phyloP scores from a whole-genome alignment of 305 asterid genomes.

The Fraxinus dipetala region DNA sequence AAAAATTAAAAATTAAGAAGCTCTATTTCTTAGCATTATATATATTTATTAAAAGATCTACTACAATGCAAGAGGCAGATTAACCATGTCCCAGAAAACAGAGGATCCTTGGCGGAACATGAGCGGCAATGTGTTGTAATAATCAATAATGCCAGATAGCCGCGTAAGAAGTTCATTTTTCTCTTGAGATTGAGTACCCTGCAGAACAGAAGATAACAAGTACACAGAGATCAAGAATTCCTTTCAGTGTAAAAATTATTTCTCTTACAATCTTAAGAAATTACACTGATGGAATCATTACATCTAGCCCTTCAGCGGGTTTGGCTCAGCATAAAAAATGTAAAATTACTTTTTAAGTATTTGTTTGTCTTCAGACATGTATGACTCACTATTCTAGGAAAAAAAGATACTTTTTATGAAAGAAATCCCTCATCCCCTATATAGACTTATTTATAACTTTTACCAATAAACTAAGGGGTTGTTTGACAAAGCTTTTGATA shows the following conservation, averaged over 20 bases:
- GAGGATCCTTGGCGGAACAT: conserved; percentile 78
- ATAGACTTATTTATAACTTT: not conserved
- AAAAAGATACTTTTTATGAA: not conserved
- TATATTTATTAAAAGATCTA: not conserved
- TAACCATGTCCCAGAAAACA: conserved; percentile 66
- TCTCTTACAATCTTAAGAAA: not conserved
- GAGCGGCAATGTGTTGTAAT: conserved; percentile 49
- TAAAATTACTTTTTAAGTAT: not conserved
- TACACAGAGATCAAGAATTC: not conserved
- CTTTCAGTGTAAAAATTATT: not conserved
- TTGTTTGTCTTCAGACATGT: not conserved
- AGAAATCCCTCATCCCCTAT: not conserved
- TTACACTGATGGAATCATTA: not conserved
- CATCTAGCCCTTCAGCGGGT: not conserved
- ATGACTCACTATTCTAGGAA: not conserved
- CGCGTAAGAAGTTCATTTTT: conserved; percentile 56
- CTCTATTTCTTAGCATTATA: not conserved
- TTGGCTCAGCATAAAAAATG: not conserved
- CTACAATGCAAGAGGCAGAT: not conserved
- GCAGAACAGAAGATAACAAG: conserved; percentile 22
- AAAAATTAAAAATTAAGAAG: not conserved
- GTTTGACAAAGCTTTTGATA: not conserved
- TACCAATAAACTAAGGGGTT: not conserved
- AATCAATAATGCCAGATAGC: conserved; percentile 42
- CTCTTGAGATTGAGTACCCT: conserved; percentile 83